Base-by-base conservation (phyloP, 1,284 basidiomycete species). In the Malassezia cuniculi region DNA sequence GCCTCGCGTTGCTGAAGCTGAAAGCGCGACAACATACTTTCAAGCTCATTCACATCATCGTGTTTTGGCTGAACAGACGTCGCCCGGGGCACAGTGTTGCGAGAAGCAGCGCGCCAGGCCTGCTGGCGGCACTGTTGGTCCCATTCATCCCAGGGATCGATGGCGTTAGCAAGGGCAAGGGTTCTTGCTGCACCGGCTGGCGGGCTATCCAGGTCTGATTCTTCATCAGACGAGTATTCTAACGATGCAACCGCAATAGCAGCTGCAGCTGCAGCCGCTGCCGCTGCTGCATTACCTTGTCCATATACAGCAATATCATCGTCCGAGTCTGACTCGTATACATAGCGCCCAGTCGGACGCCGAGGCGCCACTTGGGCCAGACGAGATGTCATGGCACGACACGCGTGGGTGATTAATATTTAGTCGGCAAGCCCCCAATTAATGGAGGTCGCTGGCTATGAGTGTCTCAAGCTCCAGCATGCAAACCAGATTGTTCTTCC, bases 1-100 rank as follows among this genome's bases (percentile, higher is more conserved):
- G 51, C 38, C 30, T 52, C 48, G 0, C 41, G 36, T 16, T 54
- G 48, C 11, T 54, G 38, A 34, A 64, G 40, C 36, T 55, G 48
- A 20, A 66, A 53, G 5, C 39, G 41, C 1, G 49, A 40, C 2
- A 66, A 50, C 0, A 64, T 36, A 2, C 43, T 40, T 27, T 50
- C 41, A 2, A 66, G 52, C 24, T 59, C 52, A 20, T 62, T 50
- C 3, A 66, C 26, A 16, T 54, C 51, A 5, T 15, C 2, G 42
- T 29, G 9, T 34, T 39, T n/a, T n/a, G n/a, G n/a, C n/a, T n/a
- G n/a, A n/a, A n/a, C n/a, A n/a, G n/a, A n/a, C n/a, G n/a, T n/a
- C 5, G 27, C 21, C 7, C 39, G 37, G 10, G 27, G 26, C 17
- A 41, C 40, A 30, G 34, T 29, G 11, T 37, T 26, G 6, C 12